These are phyloP conservation scores for Hyparrhenia diplandra DNA, from an alignment of 176 grass and related monocot genomes.

Conservation along the genomic window DNA sequence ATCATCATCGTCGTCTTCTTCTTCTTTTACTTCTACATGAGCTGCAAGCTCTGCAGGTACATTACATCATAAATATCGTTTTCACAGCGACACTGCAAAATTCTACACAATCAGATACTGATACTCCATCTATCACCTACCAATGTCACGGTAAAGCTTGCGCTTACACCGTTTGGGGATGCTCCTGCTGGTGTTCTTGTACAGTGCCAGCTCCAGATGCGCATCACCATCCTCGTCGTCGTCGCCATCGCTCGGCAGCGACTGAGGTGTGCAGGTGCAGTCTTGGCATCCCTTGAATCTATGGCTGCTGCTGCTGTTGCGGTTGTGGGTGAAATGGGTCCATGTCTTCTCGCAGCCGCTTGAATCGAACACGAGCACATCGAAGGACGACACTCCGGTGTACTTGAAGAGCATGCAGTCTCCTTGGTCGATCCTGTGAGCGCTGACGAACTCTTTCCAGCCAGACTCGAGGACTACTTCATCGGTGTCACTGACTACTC, in stretches of 20 bases:
- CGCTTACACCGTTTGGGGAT: not conserved
- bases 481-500: not conserved
- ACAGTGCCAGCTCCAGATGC: not conserved
- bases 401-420: slow-evolving; percentile 41
- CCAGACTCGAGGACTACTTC: slow-evolving; percentile 16
- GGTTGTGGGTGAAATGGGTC: not conserved
- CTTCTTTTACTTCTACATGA: not conserved
- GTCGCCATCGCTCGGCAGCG: not conserved
- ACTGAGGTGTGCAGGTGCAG: not conserved
- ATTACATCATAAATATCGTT: not conserved
- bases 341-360: slow-evolving; percentile 20
- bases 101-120: not conserved
- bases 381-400: slow-evolving; percentile 32
- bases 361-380: slow-evolving; percentile 35
- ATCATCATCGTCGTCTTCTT: not conserved
- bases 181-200: not conserved
- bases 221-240: not conserved
- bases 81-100: not conserved
- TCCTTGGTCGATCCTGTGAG: slow-evolving; percentile 2
- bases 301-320: not conserved
- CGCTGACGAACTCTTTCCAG: slow-evolving; percentile 32
- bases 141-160: not conserved
- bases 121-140: not conserved
- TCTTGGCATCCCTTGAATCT: not conserved
- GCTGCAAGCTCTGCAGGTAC: not conserved